Conservation (phyloP, 257 asterid species). For the Misopates orontium region DNA sequence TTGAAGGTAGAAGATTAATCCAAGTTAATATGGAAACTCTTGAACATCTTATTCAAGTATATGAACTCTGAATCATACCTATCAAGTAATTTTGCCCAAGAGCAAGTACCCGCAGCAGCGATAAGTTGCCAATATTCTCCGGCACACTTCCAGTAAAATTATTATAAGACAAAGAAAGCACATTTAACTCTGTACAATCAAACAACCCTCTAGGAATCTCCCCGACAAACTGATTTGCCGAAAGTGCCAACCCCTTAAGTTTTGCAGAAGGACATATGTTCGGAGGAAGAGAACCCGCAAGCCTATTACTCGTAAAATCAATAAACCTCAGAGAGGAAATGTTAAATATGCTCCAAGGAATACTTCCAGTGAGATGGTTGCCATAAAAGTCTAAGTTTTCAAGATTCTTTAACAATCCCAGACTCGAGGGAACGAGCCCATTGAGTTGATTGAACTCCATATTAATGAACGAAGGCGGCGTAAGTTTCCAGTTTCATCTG, state of each 20-base stretch:
- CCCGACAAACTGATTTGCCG: not conserved
- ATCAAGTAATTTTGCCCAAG: not conserved
- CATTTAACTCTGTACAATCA: not conserved
- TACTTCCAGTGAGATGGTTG: no score
- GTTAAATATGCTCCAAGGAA: no score
- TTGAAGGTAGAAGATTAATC: no score
- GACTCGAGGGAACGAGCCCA: not conserved
- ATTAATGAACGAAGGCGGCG: not conserved
- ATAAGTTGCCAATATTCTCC: not conserved
- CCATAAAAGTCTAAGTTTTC: no score
- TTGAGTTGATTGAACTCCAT: not conserved
- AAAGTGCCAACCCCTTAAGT: not conserved
- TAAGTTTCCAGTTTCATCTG: not conserved
- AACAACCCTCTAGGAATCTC: not conserved
- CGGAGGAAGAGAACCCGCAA: not conserved
- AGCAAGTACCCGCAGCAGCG: not conserved
- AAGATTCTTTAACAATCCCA: no score
- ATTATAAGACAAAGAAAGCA: not conserved
- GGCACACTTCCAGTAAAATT: conserved; percentile 12
- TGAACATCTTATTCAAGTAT: no score
- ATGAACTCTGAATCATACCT: conserved; percentile 9
- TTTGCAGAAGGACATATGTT: not conserved
- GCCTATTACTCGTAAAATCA: not conserved
- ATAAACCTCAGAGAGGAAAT: no score
- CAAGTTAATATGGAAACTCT: no score